Base-by-base conservation (phyloP, 2,329 filamentous ascomycete genomes). In the Hymenotorrendiella dingleyae region DNA sequence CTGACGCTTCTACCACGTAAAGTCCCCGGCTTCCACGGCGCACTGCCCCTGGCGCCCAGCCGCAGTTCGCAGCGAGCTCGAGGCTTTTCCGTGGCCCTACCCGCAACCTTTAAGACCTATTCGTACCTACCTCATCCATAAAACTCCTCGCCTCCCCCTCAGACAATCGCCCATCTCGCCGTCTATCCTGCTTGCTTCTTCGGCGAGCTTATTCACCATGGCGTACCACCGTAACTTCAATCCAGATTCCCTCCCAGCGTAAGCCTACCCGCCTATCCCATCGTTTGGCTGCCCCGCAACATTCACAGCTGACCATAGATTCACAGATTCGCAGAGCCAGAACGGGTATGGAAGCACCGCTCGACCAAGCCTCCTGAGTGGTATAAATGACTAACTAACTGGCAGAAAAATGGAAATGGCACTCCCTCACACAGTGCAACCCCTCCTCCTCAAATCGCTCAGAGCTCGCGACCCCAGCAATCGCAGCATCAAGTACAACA, bases 221-320 rank as follows among this genome's bases (percentile, higher is more conserved):
- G 91, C 91, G 43, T 97, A 97, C 74, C 94, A 94, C 68, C 82
- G 81, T 64, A 79, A 84, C 43, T 93, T 89, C 71, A 94, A 98
- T 65, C 90, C 90, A 24, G 91, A 98, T 71, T 86, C 89, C 62
- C 80, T 98, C 52, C 91, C 91, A 62, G 88, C 88, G 85, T 93
- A 74, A 69, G 83, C 11, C 30, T 23, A 17, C 45, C 48, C 49
- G 39, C 26, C 28, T 28, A 21, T 20, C 17, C 36, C 53, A 30
- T 34, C 37, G 41, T 26, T 14, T 19, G 27, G 23, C 8, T 24
- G 40, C 11, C 16, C 27, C 40, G n/a, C 16, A 12, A 17, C 11
- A 8, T 14, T 9, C 17, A 10, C 12, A 10, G 37, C 37, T 40
- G 37, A 40, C 37, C 20, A 33, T 10, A 33, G 34, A 43, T 40